Evolutionary conservation across 306 rosid species (phyloP), one percentile per base, ranked within the genome.

Genomic region (Chamaecrista fasciculata): DNA sequence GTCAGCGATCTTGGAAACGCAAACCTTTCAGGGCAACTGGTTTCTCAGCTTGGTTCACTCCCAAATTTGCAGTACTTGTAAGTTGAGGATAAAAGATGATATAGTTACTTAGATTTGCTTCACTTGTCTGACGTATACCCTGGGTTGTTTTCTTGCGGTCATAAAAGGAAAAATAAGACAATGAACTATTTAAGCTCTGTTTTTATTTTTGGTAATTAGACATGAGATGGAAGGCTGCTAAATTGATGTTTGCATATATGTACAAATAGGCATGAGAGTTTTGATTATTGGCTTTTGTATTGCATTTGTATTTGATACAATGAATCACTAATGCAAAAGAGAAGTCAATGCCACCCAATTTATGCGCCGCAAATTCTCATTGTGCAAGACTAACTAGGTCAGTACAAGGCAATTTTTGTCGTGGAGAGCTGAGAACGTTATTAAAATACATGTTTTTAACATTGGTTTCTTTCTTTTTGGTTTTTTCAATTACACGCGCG

Each of bases 1-100:
- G 70, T 19, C 87, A 94, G 99, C 73, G 96, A 88, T 84, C 97
- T 94, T 67, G 97, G 97, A 72, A 94, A 88, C 82, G 99, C 99
- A 52, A 89, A 88, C 46, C 92, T 94, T 69, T 76, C 95, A 19
- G 97, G 99, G 75, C 51, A 15, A 66, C 77, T 94, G 78, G 99
- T 86, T 72, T 21, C 88, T 24, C 81, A 85, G 48, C 99, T 94
- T 62, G 97, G 99, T 5, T 78, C 75, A 72, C 95, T 94, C 49
- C 0, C 50, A 46, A 87, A 82, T 72, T 85, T 94, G 67, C 97
- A 94, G 80, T 94, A 94, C 89, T 82, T 94, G 99, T 94, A 83
- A 88, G 97, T 75, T 33, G 18, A 68, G 63, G 74, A 36, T 67
- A 43, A 8, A 11, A 21, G 51, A 62, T 70, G 31, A 40, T 62